Evolutionary conservation across 805 yeast species (phyloP).

Genomic region (Pichia paraexigua): DNA sequence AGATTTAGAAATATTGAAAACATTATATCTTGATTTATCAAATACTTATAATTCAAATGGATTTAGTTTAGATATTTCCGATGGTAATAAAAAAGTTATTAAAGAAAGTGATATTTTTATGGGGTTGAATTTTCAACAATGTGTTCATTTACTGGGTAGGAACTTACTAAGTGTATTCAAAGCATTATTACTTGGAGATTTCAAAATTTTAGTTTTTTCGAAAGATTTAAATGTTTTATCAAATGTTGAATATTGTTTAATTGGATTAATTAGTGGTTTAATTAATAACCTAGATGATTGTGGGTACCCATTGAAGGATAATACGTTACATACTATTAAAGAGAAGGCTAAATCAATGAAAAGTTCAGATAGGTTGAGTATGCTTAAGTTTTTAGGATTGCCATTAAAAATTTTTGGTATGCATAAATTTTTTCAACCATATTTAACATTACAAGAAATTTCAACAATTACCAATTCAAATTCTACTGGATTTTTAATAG

Average conservation of each 20-base stretch:
- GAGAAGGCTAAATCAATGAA: conserved; percentile 57
- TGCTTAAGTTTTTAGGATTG: conserved; percentile 73
- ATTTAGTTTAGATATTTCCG: conserved; percentile 25
- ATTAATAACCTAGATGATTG: conserved; percentile 64
- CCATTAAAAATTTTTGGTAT: conserved; percentile 81
- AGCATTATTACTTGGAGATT: conserved; percentile 62
- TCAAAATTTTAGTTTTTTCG: conserved; percentile 66
- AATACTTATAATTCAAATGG: conserved; percentile 31
- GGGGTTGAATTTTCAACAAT: conserved; percentile 64
- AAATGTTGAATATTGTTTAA: conserved; percentile 71
- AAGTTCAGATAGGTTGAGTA: conserved; percentile 70
- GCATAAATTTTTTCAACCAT: conserved; percentile 87
- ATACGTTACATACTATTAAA: conserved; percentile 39
- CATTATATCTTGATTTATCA: conserved; percentile 60
- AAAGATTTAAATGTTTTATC: conserved; percentile 75
- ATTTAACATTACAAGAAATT: conserved; percentile 87
- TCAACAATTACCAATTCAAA: conserved; percentile 54
- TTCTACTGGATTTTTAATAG: conserved; percentile 63
- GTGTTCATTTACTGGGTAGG: conserved; percentile 50
- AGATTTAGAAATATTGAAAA: conserved; percentile 59
- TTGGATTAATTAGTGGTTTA: conserved; percentile 77
- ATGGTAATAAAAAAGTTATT: conserved; percentile 19
- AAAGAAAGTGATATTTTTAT: conserved; percentile 57
- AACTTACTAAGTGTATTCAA: conserved; percentile 64
- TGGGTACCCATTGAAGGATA: conserved; percentile 65